phyloP scores from a whole-genome alignment of 495 filamentous ascomycete species.

The Trichoderma asperelloides region DNA sequence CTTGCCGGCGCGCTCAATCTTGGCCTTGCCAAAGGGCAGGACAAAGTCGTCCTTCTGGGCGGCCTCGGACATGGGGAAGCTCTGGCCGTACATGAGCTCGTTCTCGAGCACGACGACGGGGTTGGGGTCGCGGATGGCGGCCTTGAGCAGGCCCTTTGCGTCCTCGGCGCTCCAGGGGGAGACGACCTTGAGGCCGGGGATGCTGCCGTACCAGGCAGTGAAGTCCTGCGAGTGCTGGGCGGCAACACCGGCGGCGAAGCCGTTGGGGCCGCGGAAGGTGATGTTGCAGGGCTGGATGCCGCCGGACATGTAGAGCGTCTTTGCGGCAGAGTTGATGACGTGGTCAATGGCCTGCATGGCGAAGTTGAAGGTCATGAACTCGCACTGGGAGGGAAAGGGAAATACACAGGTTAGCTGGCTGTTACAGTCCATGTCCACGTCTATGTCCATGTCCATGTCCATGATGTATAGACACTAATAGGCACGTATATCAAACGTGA shows the following conservation, averaged over 20 bases:
- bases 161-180: conserved; percentile 93
- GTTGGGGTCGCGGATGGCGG: conserved; percentile 96
- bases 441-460: too few species aligned
- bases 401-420: too few species aligned
- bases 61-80: conserved; percentile 92
- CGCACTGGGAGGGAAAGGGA: conserved; percentile 51
- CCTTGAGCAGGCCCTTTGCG: conserved; percentile 95
- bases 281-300: conserved; percentile 99
- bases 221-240: conserved; percentile 99
- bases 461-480: not conserved
- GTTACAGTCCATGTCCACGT: too few species aligned
- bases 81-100: conserved; percentile 90
- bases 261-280: conserved; percentile 98
- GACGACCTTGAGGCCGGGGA: conserved; percentile 95
- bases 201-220: conserved; percentile 95
- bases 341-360: conserved; percentile 99
- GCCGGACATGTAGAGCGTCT: conserved; percentile 99
- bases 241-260: conserved; percentile 89
- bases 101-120: conserved; percentile 93
- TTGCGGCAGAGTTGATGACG: conserved; percentile 97
- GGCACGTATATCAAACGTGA: conserved; percentile 15
- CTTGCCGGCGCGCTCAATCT: conserved; percentile 92
- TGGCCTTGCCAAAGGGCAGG: conserved; percentile 93
- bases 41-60: conserved; percentile 94
- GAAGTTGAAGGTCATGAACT: conserved; percentile 99